Base-by-base conservation (phyloP, 495 filamentous ascomycete species). In the Bombardia bombarda region DNA sequence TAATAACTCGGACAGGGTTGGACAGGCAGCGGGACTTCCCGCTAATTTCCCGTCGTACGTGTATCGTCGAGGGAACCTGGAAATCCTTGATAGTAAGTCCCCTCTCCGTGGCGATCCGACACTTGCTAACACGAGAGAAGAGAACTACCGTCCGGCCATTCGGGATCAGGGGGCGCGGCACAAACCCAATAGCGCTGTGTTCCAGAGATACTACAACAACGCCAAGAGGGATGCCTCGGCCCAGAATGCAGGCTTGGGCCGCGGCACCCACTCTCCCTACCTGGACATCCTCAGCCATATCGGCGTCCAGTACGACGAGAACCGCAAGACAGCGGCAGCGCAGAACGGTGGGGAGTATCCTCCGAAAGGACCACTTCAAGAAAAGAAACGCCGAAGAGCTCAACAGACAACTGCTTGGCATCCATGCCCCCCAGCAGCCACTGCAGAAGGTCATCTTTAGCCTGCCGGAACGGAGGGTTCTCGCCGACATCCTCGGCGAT, bases 211-310 rank as follows among this genome's bases (percentile, higher is more conserved):
- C 30, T 50, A 50, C 21, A 30, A 50, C 42, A 50, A 49, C 38
- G 23, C 45, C 45, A 39, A 17, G 32, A 47, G 40, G 31, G 43
- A 44, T 23, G 45, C 49, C 45, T 45, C 44, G 26, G 45, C 49
- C 17, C 49, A 49, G 31, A 46, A 52, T 28, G 45, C 50, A 1
- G 44, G 49, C 46, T 32, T 48, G 20, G 40, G 45, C 19, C 47
- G 47, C 31, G 42, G 41, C 22, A 50, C 47, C 24, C 5, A 35
- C 23, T 36, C 47, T 5, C 41, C 47, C 41, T 50, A 50, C 47
- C 47, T 50, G n/a, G 47, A 34, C 42, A 41, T 41, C 25, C 24
- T 50, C n/a, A 50, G 45, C 35, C 42, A 50, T 17, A 50, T 35
- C 20, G 47, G 47, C 41, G 30, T 45, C 23, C 41, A 35, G 32